Evolutionary conservation across 2,329 filamentous ascomycete genomes (phyloP).

Genomic region (Aspergillus floridensis): DNA sequence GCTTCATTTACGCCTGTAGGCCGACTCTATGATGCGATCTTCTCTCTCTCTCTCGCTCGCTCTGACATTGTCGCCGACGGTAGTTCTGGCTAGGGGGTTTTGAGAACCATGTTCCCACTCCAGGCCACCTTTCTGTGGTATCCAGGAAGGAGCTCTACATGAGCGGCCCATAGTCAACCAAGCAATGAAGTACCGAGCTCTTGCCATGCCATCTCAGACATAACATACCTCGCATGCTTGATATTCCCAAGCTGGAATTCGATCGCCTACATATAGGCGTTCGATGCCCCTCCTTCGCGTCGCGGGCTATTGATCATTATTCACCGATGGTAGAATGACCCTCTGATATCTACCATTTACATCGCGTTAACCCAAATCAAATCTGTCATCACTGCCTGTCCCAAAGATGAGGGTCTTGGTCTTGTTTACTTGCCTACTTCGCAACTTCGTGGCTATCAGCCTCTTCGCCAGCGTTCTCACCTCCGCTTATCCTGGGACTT

Average conservation of each 20-base stretch:
- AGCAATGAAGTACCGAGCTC: background rate
- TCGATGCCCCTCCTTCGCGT: background rate
- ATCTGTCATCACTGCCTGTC: background rate
- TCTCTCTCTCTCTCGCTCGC: background rate
- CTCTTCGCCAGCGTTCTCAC: conserved; percentile 12
- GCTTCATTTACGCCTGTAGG: background rate
- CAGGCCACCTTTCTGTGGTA: background rate
- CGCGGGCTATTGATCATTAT: background rate
- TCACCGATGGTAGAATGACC: background rate
- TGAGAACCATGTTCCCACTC: too few relatives aligned
- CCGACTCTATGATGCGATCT: too few relatives aligned
- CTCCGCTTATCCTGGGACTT: conserved; percentile 12
- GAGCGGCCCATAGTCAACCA: background rate
- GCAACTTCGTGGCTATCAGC: conserved; percentile 7
- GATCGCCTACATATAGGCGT: background rate
- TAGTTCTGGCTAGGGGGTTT: background rate
- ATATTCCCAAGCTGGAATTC: background rate
- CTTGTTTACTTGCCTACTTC: conserved; percentile 1
- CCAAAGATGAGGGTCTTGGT: conserved; percentile 13
- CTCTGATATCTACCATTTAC: background rate
- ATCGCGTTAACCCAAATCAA: background rate
- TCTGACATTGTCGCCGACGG: too few relatives aligned
- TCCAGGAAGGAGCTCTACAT: background rate
- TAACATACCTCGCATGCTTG: background rate
- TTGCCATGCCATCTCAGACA: background rate